Percentiles rank a stretch among this genome's conserved stretches.
These are phyloP conservation scores for Trichothecium roseum DNA, from an alignment of 2,329 filamentous ascomycete genomes.

Conservation along the genomic window DNA sequence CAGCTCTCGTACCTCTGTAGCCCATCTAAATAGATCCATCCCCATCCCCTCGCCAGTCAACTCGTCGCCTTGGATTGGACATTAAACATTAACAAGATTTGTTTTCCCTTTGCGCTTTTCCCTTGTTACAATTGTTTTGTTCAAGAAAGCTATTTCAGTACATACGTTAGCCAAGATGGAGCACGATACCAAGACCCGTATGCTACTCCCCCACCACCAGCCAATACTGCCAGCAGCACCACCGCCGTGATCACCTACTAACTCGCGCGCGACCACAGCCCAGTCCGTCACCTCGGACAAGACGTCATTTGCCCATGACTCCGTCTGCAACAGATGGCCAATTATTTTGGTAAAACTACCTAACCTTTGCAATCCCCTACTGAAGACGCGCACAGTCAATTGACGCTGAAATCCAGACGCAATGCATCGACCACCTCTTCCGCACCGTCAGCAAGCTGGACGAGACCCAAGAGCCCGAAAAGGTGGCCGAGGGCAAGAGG, in stretches of 20 bases:
- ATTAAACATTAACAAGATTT: no score
- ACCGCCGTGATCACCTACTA: no score
- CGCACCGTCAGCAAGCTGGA: conserved; percentile 51
- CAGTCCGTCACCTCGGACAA: conserved; percentile 71
- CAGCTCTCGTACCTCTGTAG: no score
- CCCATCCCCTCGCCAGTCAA: no score
- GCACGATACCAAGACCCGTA: conserved; percentile 64
- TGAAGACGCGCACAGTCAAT: not conserved
- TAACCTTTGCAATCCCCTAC: not conserved
- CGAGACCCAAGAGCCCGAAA: conserved; percentile 44
- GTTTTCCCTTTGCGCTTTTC: no score
- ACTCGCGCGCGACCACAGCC: no score
- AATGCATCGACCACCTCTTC: conserved; percentile 91
- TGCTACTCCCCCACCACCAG: conserved; percentile 17
- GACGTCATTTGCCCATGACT: conserved; percentile 77
- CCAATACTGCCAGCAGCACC: no score
- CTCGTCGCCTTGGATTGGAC: no score
- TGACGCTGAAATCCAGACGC: conserved; percentile 46
- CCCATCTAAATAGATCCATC: no score
- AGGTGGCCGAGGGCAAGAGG: conserved; percentile 70
- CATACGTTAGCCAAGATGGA: conserved; percentile 43
- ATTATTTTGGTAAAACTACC: conserved; percentile 65
- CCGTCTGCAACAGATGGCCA: conserved; percentile 83
- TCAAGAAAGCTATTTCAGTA: no score
- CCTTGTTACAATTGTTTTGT: no score